Evolutionary conservation across 345 rosid species (phyloP).

Genomic region (Arabidopsis thaliana): DNA sequence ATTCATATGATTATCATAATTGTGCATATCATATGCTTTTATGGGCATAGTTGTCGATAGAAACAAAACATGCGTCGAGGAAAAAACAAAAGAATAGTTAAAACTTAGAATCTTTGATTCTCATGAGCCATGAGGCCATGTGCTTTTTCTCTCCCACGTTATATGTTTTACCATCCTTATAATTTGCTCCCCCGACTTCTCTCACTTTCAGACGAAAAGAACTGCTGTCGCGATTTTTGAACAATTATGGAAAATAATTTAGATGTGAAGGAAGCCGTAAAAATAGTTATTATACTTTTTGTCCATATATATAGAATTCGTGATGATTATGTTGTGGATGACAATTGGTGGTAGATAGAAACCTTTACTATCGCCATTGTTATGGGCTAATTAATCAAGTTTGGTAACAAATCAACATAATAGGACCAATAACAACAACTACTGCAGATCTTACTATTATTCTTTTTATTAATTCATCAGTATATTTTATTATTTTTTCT

Average conservation of each 20-base stretch:
- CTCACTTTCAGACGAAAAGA: slow-evolving; percentile 33
- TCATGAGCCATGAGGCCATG: slow-evolving; percentile 37
- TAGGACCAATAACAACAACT: slow-evolving; percentile 22
- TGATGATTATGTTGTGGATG: slow-evolving; percentile 7
- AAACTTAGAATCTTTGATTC: slow-evolving; percentile 30
- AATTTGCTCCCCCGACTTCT: slow-evolving; percentile 20
- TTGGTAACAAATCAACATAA: slow-evolving; percentile 41
- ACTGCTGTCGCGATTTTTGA: slow-evolving; percentile 36
- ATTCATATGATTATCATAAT: slow-evolving; percentile 35
- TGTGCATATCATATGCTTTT: slow-evolving; percentile 37
- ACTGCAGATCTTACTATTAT: slow-evolving; percentile 9
- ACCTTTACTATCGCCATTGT: slow-evolving; percentile 8
- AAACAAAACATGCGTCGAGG: slow-evolving; percentile 35
- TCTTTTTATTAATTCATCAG: neutral
- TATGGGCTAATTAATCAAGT: slow-evolving; percentile 14
- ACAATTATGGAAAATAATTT: slow-evolving; percentile 25
- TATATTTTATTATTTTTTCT: neutral
- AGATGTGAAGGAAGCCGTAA: slow-evolving; percentile 14
- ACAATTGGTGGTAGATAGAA: slow-evolving; percentile 11
- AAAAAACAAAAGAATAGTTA: neutral
- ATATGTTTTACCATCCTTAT: slow-evolving; percentile 25
- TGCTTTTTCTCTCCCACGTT: slow-evolving; percentile 32
- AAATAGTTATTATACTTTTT: neutral
- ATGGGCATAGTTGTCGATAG: slow-evolving; percentile 43
- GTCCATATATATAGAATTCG: neutral